Conservation (phyloP, 1,139 yeast genomes). For the Yamadazyma diddensiae region DNA sequence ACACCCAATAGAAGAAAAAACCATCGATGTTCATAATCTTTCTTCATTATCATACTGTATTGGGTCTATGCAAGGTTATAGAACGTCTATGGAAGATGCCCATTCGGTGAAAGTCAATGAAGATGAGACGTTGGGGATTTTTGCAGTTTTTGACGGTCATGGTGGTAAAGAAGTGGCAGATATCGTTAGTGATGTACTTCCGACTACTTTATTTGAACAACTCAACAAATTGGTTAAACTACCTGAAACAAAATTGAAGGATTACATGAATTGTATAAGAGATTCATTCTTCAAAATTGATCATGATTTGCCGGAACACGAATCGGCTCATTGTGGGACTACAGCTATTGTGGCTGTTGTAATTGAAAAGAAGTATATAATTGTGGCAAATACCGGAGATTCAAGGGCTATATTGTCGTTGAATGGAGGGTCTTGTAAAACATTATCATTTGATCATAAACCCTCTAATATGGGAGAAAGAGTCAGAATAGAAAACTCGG, state of each 20-base stretch:
- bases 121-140: slow-evolving; percentile 50
- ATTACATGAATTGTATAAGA: slow-evolving; percentile 37
- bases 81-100: slow-evolving; percentile 78
- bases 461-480: slow-evolving; percentile 76
- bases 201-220: slow-evolving; percentile 29
- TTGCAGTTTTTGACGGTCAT: slow-evolving; percentile 80
- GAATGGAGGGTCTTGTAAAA: slow-evolving; percentile 51
- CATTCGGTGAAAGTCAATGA: slow-evolving; percentile 48
- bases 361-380: slow-evolving; percentile 44
- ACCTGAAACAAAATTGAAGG: slow-evolving; percentile 6
- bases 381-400: slow-evolving; percentile 74
- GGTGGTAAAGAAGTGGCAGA: slow-evolving; percentile 67
- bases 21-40: slow-evolving; percentile 45
- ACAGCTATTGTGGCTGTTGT: slow-evolving; percentile 62
- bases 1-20: slow-evolving; percentile 71
- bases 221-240: slow-evolving; percentile 17
- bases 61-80: slow-evolving; percentile 79
- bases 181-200: slow-evolving; percentile 46
- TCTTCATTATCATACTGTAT: slow-evolving; percentile 53
- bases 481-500: slow-evolving; percentile 68
- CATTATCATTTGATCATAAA: slow-evolving; percentile 71
- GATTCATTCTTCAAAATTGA: slow-evolving; percentile 60
- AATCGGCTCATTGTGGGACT: slow-evolving; percentile 57
- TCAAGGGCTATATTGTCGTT: slow-evolving; percentile 62
- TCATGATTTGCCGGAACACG: slow-evolving; percentile 44